Base-by-base conservation (phyloP, 345 rosid genomes). In the Arabidopsis arenosa region DNA sequence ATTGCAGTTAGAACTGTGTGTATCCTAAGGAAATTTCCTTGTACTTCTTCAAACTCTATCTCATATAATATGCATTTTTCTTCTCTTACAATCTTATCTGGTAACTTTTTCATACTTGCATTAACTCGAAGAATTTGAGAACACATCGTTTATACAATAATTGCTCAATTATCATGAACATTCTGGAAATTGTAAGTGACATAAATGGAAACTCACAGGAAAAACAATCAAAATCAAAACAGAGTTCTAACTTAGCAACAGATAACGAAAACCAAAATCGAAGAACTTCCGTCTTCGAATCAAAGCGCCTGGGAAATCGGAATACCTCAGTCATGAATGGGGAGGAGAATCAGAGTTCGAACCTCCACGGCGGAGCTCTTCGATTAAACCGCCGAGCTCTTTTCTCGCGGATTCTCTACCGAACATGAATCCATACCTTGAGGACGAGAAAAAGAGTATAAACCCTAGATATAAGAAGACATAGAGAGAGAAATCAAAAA, bases 361-460 rank as follows among this genome's bases (percentile, higher is more conserved):
- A 61, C 81, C 72, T 47, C 81, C 77, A 33, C 86, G 83, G 48
- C 91, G 92, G 72, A 96, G 98, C 51, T 83, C 86, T 66, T 86
- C 90, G 69, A 96, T 93, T 79, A 93, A 69, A 52, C 84, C 81
- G 2, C 93, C 90, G 23, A 93, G 93, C 69, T 92, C 96, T 77
- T 89, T 92, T 54, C 96, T 87, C 66, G 93, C 97, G 6, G 93
- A 89, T 76, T 90, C 96, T 81, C 96, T 84, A 39, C 98, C 99
- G 61, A 90, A 89, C 96, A 88, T 86, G 86, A 95, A 95, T 21
- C 98, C 99, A 63, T 90, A 95, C 96, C 98, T 89, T 75, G 58
- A 66, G 17, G 40, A 2, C 17, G 6, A n/a, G 2, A 43, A 33
- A 51, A 17, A n/a, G 63, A 37, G 52, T 10, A 41, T 59, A 26